Evolutionary conservation across 2,329 filamentous ascomycete species (phyloP), one percentile per base, ranked within the genome.

Genomic region (Stromatinia cepivora): DNA sequence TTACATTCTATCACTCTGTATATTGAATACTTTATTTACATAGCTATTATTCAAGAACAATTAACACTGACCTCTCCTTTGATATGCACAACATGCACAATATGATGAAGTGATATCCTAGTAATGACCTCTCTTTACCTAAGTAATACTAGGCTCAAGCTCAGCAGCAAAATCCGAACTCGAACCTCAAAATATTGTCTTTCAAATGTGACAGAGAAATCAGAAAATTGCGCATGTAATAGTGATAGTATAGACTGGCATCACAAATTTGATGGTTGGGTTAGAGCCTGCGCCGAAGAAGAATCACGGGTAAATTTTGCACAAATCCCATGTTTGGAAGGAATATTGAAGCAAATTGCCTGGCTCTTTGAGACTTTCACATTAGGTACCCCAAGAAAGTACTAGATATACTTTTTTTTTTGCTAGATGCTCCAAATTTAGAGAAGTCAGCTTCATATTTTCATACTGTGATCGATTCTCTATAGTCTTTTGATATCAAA

Each of bases 311-410:
- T n/a, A n/a, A n/a, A n/a, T n/a, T n/a, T n/a, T n/a, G 28, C 15
- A 31, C 3, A 31, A 54, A 20, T 13, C 3, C 28, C 17, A 11
- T 31, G 25, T 54, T 28, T 54, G 15, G 28, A 31, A 54, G 7
- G 52, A 20, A 11, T 10, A 2, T 31, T 25, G 15, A 20, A 31
- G 0, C 25, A 31, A 2, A 3, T 9, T 20, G 25, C 1, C 0
- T 10, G 4, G 31, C 0, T 31, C 7, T 54, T 54, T 31, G 9
- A 17, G 28, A 13, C 20, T 15, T 31, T 20, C 3, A 5, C 31
- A 8, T 54, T 2, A 20, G 20, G 4, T 31, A 31, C 31, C 2
- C 8, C 28, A 11, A 20, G 1, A 48, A 10, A 20, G 20, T 28
- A 2, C 4, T 8, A 1, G 4, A 15, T 25, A 28, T 8, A 15